Percentiles rank a stretch among this genome's conserved stretches.
Conservation (phyloP, 1,139 yeast genomes). For the Saccharomycopsis hybrid region DNA sequence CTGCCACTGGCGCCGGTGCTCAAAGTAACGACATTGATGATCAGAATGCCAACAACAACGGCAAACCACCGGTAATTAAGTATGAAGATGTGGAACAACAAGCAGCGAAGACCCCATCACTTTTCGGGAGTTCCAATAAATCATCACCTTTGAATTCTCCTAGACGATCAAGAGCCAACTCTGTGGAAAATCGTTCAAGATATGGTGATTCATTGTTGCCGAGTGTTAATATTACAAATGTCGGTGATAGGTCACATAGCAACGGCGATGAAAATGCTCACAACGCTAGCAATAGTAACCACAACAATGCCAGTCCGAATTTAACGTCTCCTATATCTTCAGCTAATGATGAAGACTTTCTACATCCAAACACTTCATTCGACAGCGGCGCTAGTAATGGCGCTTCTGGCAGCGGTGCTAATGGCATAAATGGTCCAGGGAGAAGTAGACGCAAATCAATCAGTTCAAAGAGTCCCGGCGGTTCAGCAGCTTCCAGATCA, state of each 20-base stretch:
- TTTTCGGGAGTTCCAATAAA: constrained; percentile 17
- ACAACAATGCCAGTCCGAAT: neutral
- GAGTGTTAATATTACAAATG: constrained; percentile 9
- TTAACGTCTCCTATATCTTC: constrained; percentile 5
- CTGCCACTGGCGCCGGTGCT: too few relatives aligned
- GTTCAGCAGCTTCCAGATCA: constrained; percentile 22
- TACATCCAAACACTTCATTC: constrained; percentile 12
- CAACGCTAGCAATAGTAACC: constrained; percentile 1
- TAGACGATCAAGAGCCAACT: constrained; percentile 6
- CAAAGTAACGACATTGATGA: too few relatives aligned
- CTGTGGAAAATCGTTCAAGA: neutral
- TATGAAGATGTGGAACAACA: constrained; percentile 12
- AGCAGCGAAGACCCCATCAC: constrained; percentile 16
- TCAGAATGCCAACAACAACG: neutral
- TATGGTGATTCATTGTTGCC: constrained; percentile 12
- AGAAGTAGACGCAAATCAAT: constrained; percentile 9
- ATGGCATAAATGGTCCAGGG: neutral
- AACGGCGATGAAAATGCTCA: neutral
- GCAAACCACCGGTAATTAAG: constrained; percentile 4
- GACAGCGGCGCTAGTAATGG: constrained; percentile 1
- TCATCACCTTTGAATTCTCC: constrained; percentile 14
- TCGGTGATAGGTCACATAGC: neutral
- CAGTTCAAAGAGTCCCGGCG: constrained; percentile 7
- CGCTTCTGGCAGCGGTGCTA: neutral
- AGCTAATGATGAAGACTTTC: constrained; percentile 3